A percentile compares a stretch with the other conserved stretches of the same genome.
phyloP scores from a whole-genome alignment of 2,329 filamentous ascomycete species.

The Exserohilum rostratum region DNA sequence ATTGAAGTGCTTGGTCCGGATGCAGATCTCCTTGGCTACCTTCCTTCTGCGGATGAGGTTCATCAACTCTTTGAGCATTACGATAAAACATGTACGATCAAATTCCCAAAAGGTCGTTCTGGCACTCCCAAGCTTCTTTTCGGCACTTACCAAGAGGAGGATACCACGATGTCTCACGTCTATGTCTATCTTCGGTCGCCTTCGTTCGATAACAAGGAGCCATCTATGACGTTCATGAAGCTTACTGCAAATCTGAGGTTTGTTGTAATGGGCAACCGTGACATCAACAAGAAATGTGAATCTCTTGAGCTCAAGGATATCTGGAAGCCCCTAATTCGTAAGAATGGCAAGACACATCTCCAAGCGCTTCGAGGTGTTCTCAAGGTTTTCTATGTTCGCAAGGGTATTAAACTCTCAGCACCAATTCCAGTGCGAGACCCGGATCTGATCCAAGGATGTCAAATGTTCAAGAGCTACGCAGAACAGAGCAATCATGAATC shows the following conservation, averaged over 20 bases:
- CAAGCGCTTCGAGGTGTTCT: background rate
- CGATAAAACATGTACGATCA: background rate
- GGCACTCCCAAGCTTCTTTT: background rate
- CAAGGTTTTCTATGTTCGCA: background rate
- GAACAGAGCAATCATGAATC: background rate
- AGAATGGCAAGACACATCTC: background rate
- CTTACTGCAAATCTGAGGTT: background rate
- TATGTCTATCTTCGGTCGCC: background rate
- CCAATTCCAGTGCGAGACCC: background rate
- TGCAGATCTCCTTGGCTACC: background rate
- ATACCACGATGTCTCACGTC: background rate
- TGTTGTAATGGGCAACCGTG: background rate
- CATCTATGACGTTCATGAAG: background rate
- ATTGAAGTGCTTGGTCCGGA: background rate
- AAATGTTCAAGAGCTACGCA: background rate
- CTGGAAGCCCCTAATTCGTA: background rate
- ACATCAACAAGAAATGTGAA: background rate
- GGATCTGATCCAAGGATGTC: background rate
- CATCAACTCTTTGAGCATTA: background rate
- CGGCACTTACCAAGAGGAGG: background rate
- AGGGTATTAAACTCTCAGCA: background rate
- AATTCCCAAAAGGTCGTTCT: background rate
- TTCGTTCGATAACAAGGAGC: background rate
- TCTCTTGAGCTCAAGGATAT: background rate
- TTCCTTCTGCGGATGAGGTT: background rate